Base-by-base conservation (phyloP, 2,329 filamentous ascomycete genomes). In the Rutstroemia sp. region DNA sequence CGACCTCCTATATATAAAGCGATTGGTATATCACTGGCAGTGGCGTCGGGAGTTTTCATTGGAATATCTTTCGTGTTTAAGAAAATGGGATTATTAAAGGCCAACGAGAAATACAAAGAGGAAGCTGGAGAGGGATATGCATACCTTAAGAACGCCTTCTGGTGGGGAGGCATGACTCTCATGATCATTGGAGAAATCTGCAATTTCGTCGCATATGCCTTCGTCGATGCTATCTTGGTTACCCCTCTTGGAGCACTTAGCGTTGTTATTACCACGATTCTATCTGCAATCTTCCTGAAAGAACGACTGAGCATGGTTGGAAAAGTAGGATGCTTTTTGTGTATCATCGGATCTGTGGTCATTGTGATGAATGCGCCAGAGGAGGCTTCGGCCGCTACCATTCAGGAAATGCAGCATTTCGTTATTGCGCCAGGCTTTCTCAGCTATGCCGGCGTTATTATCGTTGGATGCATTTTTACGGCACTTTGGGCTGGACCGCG, bases 121-220 rank as follows among this genome's bases (percentile, higher is more conserved):
- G 89, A 89, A 63, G 92, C 94, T 0, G 94, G 94, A 58, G 92
- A 97, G 72, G 94, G 94, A 56, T 97, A 97, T 71, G 92, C 92
- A 60, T 99, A 97, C 71, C 82, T 99, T 65, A 96, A 95, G 75
- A 97, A 97, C 68, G 78, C 78, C 19, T 96, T 82, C 76, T 99
- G 94, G 94, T 99, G 94, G 94, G 72, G 76, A 1, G 94, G 94
- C 65, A 97, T 99, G 94, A 91, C 77, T 0, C 79, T 97, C 58
- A 97, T 99, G 94, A 96, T 97, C 65, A 67, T 97, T 45, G 94
- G 94, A 64, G 94, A 99, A 73, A 83, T 96, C 56, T 95, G 90
- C 81, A 99, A 99, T 73, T 95, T 97, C 70, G 89, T 92, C 69
- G 94, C 94, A 54, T 97, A 97, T 69, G 89, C 91, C 56, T 97